Evolutionary conservation across 768 basidiomycete species (phyloP).

Genomic region (Wakefieldia striispora): DNA sequence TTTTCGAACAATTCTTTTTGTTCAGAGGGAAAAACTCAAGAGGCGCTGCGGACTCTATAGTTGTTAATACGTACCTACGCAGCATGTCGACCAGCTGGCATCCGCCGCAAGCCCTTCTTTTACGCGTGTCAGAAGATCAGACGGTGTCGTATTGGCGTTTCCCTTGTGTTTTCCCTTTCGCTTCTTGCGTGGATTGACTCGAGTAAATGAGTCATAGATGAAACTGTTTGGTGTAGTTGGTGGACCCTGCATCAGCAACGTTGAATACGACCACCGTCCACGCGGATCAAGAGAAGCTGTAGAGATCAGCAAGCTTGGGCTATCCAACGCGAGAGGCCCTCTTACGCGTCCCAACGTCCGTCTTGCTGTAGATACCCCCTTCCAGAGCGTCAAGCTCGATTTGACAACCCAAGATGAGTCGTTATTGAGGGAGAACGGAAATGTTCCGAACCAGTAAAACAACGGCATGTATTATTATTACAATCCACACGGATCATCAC

Average conservation of each 20-base stretch:
- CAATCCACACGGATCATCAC: not conserved
- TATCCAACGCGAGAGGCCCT: no score
- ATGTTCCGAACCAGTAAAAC: slow-evolving; percentile 13
- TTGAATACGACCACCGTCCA: not conserved
- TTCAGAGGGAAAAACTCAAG: slow-evolving; percentile 1
- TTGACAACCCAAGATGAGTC: not conserved
- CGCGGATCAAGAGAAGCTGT: not conserved
- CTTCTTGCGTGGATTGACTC: slow-evolving; percentile 52
- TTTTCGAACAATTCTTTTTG: slow-evolving; percentile 37
- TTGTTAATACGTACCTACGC: slow-evolving; percentile 47
- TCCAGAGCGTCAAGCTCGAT: no score
- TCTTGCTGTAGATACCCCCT: no score
- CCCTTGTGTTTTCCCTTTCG: slow-evolving; percentile 36
- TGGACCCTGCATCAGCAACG: slow-evolving; percentile 14
- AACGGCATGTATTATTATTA: not conserved
- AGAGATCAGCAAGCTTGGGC: not conserved
- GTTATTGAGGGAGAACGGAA: slow-evolving; percentile 5
- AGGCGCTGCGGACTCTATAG: slow-evolving; percentile 11
- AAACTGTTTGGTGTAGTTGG: slow-evolving; percentile 19
- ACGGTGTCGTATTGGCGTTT: slow-evolving; percentile 32
- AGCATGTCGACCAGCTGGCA: slow-evolving; percentile 54
- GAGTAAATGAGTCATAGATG: slow-evolving; percentile 49
- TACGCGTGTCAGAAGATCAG: slow-evolving; percentile 40
- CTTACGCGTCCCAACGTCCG: no score
- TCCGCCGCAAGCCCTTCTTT: slow-evolving; percentile 44